Evolutionary conservation across 1,284 basidiomycete species (phyloP), one percentile per base, ranked within the genome.

Genomic region (Tylopilus orsonianus): DNA sequence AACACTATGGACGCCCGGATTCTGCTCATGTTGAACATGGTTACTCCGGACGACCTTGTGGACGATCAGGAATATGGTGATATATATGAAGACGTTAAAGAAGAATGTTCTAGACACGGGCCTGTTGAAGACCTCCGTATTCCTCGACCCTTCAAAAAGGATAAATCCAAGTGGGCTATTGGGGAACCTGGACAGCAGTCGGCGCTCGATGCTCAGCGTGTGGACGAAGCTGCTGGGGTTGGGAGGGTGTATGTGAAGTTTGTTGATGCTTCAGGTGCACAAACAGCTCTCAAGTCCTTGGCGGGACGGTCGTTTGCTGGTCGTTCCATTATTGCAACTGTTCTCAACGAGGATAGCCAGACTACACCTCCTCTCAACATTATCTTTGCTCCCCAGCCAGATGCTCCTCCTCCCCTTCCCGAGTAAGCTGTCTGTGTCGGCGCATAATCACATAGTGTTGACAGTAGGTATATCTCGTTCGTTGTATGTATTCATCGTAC

Each of bases 21-120:
- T 65, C 80, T 99, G 65, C 86, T 97, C 64, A 90, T 99, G 87
- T 77, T 99, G 64, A 99, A 99, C 79, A 99, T 99, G 97, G 94
- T 99, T 55, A 92, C 91, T 0, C 71, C 91, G 3, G 96, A 99
- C 48, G 96, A 99, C 66, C 80, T 99, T 46, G 71, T 80, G 22
- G 87, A 95, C 64, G 96, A 98, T 67, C 75, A 86, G 53, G 96
- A 99, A 64, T 99, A 97, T 65, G 81, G 81, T 16, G 96, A 99
- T 59, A 85, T 99, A 48, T 83, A 92, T 55, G 93, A 97, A 64
- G 96, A 99, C 67, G 85, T 99, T 64, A 90, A 89, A 59, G 91
- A 96, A 55, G 96, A 99, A 71, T 94, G 91, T 61, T 75, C 76
- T 14, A 88, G 82, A 62, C 94, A 87, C 65, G 95, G 95, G 14